Percentiles rank a stretch among this genome's conserved stretches.
Conservation (phyloP, 148 eudicot genomes). For the Rhododendron kiyosumense region DNA sequence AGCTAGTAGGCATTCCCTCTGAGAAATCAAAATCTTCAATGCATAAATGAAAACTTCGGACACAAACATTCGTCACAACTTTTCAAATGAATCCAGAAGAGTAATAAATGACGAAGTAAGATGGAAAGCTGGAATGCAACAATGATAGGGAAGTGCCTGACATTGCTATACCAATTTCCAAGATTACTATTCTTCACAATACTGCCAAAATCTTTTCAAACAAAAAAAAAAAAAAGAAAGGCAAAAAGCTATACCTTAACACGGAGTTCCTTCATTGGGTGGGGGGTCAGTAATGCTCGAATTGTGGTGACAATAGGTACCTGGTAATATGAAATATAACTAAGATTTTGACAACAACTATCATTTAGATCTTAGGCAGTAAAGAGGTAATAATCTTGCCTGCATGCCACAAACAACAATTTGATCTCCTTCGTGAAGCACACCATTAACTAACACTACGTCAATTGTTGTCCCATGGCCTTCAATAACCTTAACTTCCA, state of each 20-base stretch:
- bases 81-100: neutral
- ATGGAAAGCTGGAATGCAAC: neutral
- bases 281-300: conserved; percentile 85
- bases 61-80: neutral
- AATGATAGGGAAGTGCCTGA: neutral
- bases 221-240: neutral
- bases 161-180: neutral
- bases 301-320: conserved; percentile 81
- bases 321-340: conserved; percentile 27
- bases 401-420: conserved; percentile 87
- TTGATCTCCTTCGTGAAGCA: conserved; percentile 90
- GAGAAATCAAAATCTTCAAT: neutral
- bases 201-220: neutral
- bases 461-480: conserved; percentile 91
- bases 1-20: neutral
- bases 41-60: neutral
- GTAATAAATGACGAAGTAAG: neutral
- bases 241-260: conserved; percentile 51
- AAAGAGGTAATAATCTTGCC: conserved; percentile 33
- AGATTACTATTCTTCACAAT: neutral
- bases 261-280: conserved; percentile 96
- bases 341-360: conserved; percentile 5
- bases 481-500: conserved; percentile 92
- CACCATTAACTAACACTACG: conserved; percentile 82
- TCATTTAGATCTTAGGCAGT: neutral